Percentiles rank a stretch among this genome's conserved stretches.
Conservation (phyloP, 1,284 basidiomycete genomes). For the Vanrija humicola region DNA sequence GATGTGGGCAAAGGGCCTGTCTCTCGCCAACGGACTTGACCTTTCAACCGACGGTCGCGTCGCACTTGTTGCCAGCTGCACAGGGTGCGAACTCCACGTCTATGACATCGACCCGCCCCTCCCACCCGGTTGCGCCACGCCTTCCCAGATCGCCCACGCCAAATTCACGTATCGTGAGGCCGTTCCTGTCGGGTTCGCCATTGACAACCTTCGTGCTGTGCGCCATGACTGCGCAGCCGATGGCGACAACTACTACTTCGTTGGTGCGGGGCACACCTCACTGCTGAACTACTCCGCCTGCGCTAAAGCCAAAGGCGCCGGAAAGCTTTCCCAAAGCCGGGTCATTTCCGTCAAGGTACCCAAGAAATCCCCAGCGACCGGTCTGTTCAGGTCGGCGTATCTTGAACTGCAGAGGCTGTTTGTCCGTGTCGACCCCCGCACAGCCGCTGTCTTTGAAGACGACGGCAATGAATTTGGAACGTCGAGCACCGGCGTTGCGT, state of each 20-base stretch:
- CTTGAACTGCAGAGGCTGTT: slow-evolving; percentile 3
- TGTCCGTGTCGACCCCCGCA: slow-evolving; percentile 1
- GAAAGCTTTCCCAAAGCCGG: background rate
- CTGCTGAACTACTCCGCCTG: background rate
- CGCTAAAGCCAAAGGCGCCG: background rate
- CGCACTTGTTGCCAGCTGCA: slow-evolving; percentile 1
- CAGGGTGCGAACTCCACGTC: slow-evolving; percentile 1
- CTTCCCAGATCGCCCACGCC: too few species aligned
- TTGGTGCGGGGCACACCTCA: slow-evolving; percentile 6
- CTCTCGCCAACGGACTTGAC: slow-evolving; percentile 5
- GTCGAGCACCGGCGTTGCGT: background rate
- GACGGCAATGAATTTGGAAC: slow-evolving; percentile 1
- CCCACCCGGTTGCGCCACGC: too few species aligned
- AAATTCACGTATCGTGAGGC: slow-evolving; percentile 5
- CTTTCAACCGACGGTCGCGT: slow-evolving; percentile 3
- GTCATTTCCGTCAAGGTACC: slow-evolving; percentile 2
- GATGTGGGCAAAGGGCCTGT: background rate
- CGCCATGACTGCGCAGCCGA: background rate
- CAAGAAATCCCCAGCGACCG: background rate
- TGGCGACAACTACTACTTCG: slow-evolving; percentile 1
- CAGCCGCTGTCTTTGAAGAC: slow-evolving; percentile 6
- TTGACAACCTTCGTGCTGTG: slow-evolving; percentile 10
- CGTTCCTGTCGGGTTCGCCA: slow-evolving; percentile 4
- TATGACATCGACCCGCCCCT: slow-evolving; percentile 7
- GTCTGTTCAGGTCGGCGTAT: background rate